Evolutionary conservation across 306 rosid genomes (phyloP).

Genomic region (Rubus parviflorus): DNA sequence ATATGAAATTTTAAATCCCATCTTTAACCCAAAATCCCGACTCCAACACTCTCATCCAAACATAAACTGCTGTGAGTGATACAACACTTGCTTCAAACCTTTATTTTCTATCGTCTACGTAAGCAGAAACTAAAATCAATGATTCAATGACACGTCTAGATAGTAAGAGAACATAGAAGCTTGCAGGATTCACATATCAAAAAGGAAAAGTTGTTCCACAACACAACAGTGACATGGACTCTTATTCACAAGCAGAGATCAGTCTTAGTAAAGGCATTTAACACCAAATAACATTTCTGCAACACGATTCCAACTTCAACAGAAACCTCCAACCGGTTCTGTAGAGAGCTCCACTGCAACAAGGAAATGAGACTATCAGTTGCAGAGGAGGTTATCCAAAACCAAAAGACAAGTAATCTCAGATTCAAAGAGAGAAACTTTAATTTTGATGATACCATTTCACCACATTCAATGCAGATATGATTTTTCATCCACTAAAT

Average conservation of each 20-base stretch:
- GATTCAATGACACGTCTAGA: background rate
- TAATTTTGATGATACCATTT: too few species aligned
- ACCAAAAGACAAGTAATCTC: background rate
- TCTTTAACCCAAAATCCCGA: too few species aligned
- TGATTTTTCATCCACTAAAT: background rate
- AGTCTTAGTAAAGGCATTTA: background rate
- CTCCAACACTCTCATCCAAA: background rate
- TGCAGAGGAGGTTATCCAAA: background rate
- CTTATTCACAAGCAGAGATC: constrained; percentile 22
- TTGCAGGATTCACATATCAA: background rate
- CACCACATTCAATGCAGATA: background rate
- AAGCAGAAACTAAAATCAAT: background rate
- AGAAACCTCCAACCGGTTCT: constrained; percentile 3
- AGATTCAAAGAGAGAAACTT: background rate
- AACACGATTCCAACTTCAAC: background rate
- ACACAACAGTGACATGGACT: constrained; percentile 16
- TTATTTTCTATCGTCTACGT: background rate
- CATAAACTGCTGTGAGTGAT: background rate
- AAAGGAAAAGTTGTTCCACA: background rate
- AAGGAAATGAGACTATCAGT: constrained; percentile 3
- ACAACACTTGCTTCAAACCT: background rate
- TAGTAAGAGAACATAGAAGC: background rate
- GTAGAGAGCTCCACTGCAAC: constrained; percentile 17
- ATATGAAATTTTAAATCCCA: too few species aligned
- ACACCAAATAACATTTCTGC: constrained; percentile 1